Evolutionary conservation across 1,284 basidiomycete species (phyloP), one percentile per base, ranked within the genome.

Genomic region (Rhodotorula sp.): DNA sequence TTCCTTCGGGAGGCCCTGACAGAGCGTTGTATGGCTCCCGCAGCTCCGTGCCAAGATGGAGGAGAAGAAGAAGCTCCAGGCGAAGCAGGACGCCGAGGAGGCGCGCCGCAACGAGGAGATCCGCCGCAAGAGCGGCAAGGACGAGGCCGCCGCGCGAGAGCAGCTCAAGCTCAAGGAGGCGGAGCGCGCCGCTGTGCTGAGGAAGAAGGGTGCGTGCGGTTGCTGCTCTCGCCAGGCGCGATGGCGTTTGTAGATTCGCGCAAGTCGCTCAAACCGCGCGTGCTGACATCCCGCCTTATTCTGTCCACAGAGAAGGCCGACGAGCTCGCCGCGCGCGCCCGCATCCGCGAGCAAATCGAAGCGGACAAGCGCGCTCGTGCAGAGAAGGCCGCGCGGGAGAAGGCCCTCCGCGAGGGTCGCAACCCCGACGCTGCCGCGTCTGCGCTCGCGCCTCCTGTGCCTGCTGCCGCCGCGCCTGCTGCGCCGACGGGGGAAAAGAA

Each of bases 281-380:
- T n/a, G n/a, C n/a, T n/a, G n/a, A n/a, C n/a, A n/a, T n/a, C n/a
- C n/a, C n/a, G n/a, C n/a, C n/a, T n/a, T n/a, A 17, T 48, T 29
- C 7, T 22, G 27, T 27, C 27, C n/a, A 96, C 88, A 80, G 94
- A 92, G 2, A 88, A 85, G 72, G 91, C 91, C 5, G 90, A 90
- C 7, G 85, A 96, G 78, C 92, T 92, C 80, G 91, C 90, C 13
- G 66, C 66, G 1, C 59, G 61, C 29, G 41, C 32, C 7, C 59
- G 61, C 36, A 67, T 67, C 66, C 34, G 36, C 27, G 60, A 56
- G 0, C 92, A 96, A 81, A 97, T 97, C 76, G 94, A 96, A 82
- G 91, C 90, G 1, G 94, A 97, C 84, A 97, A 93, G 83, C 87
- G 87, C 68, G 89, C 88, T 36, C 88, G 94, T n/a, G 91, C 91